Evolutionary conservation across 257 asterid genomes (phyloP), one percentile per base, ranked within the genome.

Genomic region (Nicotiana benthamiana): DNA sequence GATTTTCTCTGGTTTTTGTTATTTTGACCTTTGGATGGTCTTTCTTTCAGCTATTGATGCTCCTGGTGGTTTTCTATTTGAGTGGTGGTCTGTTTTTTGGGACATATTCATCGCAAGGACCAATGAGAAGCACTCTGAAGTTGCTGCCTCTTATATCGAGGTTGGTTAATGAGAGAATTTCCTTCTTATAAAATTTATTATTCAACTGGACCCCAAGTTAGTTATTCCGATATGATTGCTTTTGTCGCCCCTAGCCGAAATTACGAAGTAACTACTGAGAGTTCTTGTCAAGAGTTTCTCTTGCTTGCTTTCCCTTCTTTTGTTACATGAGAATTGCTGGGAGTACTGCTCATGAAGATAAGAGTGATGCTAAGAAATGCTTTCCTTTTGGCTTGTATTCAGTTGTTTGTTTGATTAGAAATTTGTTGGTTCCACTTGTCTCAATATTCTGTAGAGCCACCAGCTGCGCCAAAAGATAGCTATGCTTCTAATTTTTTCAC

Each of bases 11-110:
- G 77, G 52, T 79, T 4, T 51, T 22, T 32, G 65, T 53, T 53
- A 68, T 75, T 54, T 85, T 26, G 85, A 76, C 7, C 36, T 75
- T 43, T 65, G 12, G 67, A 27, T 81, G 22, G 77, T 48, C 59
- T 9, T 13, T 84, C 61, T 80, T 87, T 82, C 93, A 96, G 99
- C 99, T 77, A 96, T 96, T 22, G 99, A 96, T 90, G 99, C 99
- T 70, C 99, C 99, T 34, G 99, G 99, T 80, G 99, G 99, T 30
- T 96, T 96, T 87, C 93, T 96, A 48, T 96, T 96, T 28, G 99
- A 96, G 80, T 96, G 99, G 98, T 96, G 99, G 99, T 96, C 99
- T 0, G 99, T 96, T 34, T 96, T 96, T 80, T 96, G 99, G 99
- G 99, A 96, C 87, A 96, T 96, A 84, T 96, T 96, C 59, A 96